Percentiles rank a stretch among this genome's conserved stretches.
These are phyloP conservation scores for Clavispora fructus DNA, from an alignment of 805 yeast genomes.

Conservation along the genomic window DNA sequence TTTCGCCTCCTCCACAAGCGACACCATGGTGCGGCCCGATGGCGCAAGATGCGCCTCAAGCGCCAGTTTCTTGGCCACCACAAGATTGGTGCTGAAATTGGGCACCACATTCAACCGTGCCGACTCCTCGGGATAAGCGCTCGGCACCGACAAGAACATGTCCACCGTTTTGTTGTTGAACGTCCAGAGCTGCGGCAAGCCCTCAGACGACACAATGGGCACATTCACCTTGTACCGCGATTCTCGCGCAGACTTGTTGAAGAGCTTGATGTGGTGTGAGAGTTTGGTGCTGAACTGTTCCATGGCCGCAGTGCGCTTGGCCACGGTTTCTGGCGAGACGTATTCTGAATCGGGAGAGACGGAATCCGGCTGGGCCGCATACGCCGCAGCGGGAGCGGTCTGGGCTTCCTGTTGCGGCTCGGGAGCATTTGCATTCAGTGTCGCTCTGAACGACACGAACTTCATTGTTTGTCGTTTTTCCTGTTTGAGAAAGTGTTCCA, in stretches of 20 bases:
- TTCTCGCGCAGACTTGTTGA: constrained; percentile 21
- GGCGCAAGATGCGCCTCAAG: constrained; percentile 5
- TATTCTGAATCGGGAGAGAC: too few relatives aligned
- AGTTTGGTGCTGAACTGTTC: constrained; percentile 26
- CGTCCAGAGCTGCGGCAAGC: constrained; percentile 27
- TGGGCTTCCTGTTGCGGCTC: neutral
- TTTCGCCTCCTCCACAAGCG: constrained; percentile 21
- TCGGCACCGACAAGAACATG: constrained; percentile 29
- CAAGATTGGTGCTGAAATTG: constrained; percentile 26
- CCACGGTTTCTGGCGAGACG: constrained; percentile 4
- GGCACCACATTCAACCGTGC: constrained; percentile 21
- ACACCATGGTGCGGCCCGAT: constrained; percentile 11
- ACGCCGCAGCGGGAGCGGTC: constrained; percentile 1
- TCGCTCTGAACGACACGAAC: constrained; percentile 39
- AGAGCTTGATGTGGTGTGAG: constrained; percentile 19
- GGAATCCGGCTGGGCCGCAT: too few relatives aligned
- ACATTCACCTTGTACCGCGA: constrained; percentile 28
- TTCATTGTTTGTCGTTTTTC: constrained; percentile 60
- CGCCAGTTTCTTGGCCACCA: constrained; percentile 18
- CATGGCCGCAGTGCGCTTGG: constrained; percentile 15
- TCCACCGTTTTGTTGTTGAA: constrained; percentile 20
- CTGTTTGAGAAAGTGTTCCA: constrained; percentile 54
- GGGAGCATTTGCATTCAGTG: constrained; percentile 1
- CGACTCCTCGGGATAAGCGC: constrained; percentile 24
- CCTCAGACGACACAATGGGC: constrained; percentile 18